These are phyloP conservation scores for Acmispon strigosus DNA, from an alignment of 306 rosid species.

Conservation along the genomic window DNA sequence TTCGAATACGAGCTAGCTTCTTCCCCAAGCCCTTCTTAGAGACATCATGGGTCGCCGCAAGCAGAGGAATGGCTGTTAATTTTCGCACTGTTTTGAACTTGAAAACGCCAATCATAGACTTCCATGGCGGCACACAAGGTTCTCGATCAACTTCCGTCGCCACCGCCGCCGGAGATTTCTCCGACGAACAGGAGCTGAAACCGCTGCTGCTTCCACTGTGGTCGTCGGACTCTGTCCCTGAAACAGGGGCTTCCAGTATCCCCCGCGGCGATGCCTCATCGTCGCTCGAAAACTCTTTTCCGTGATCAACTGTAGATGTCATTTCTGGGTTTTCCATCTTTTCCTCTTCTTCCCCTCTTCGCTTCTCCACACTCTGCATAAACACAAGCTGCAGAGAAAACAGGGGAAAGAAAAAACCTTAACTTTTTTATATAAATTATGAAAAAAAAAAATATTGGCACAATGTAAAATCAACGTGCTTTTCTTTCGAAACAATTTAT, in stretches of 20 bases:
- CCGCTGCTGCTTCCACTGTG: conserved; percentile 26
- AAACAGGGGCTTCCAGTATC: conserved; percentile 50
- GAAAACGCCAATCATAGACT: conserved; percentile 45
- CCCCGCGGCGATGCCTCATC: conserved; percentile 67
- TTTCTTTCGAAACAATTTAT: background rate
- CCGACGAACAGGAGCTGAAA: conserved; percentile 15
- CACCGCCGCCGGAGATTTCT: background rate
- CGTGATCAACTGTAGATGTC: background rate
- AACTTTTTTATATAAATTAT: background rate
- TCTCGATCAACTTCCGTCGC: background rate
- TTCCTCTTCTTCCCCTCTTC: background rate
- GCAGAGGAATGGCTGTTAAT: conserved; percentile 50
- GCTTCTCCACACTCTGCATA: conserved; percentile 12
- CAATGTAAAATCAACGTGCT: background rate
- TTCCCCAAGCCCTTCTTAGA: conserved; percentile 39
- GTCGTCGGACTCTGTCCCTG: conserved; percentile 54
- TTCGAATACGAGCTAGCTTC: conserved; percentile 58
- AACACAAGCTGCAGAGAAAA: conserved; percentile 13
- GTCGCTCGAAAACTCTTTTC: conserved; percentile 18
- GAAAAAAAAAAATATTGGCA: background rate
- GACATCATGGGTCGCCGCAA: conserved; percentile 40
- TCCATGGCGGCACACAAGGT: conserved; percentile 41
- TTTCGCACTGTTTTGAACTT: conserved; percentile 49
- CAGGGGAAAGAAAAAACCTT: background rate
- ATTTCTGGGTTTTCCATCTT: conserved; percentile 30